Evolutionary conservation across 805 yeast genomes (phyloP).

Genomic region (Saccharomycopsis fermentans): DNA sequence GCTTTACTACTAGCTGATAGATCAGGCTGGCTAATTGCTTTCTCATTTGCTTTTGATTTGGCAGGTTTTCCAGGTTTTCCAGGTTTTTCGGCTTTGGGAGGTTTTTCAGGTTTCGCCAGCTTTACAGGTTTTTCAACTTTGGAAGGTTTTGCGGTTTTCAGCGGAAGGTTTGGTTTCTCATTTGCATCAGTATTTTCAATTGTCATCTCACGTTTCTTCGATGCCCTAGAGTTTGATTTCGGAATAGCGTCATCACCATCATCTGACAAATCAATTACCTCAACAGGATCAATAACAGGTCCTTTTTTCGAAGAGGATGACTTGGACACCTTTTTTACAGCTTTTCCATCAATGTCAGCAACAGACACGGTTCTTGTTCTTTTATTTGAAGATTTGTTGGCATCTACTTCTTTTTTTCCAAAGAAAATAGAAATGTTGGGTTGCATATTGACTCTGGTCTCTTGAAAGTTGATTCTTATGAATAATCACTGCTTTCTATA

Average conservation of each 20-base stretch:
- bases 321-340: conserved; percentile 18
- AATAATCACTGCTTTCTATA: too few species aligned
- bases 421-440: conserved; percentile 10
- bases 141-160: background rate
- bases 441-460: conserved; percentile 4
- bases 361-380: conserved; percentile 18
- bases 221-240: background rate
- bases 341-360: conserved; percentile 26
- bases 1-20: background rate
- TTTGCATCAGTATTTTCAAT: conserved; percentile 22
- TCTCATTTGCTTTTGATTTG: too few species aligned
- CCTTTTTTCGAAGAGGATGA: conserved; percentile 15
- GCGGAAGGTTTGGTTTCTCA: conserved; percentile 19
- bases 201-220: conserved; percentile 4
- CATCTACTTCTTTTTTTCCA: conserved; percentile 4
- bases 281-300: background rate
- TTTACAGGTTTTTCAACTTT: conserved; percentile 17
- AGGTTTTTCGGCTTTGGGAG: too few species aligned
- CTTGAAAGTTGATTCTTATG: too few species aligned
- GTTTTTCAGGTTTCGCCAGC: too few species aligned
- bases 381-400: background rate
- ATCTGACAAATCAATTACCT: conserved; percentile 5
- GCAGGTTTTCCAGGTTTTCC: too few species aligned
- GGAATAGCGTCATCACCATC: conserved; percentile 2
- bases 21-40: conserved; percentile 8